Evolutionary conservation across 805 yeast species (phyloP), one percentile per base, ranked within the genome.

Genomic region (Kazachstania viticola): DNA sequence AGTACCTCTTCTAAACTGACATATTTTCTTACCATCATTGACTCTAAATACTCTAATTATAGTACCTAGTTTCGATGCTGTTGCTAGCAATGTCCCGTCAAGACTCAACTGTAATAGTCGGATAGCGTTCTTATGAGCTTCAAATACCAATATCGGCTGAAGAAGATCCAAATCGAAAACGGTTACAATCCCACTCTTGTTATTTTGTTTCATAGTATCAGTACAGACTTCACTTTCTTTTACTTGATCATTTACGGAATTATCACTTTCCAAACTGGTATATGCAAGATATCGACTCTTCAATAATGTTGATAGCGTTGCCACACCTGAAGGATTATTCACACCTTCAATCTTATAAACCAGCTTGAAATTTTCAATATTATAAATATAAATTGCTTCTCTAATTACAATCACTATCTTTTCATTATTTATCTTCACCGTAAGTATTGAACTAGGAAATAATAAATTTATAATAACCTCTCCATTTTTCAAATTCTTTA

Each of bases 11-110:
- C 93, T 62, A 16, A 40, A 79, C 44, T 80, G 87, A 40, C 65
- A 71, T 22, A 76, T 44, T 41, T 72, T 75, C 19, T 61, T 57
- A 0, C 87, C 84, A 3, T 74, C 68, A 12, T 58, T 62, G 1
- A 74, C 73, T 14, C 69, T 57, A 45, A 79, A 80, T 1, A 80
- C 78, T 36, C 88, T 57, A 1, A 80, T 70, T 17, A 80, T 77
- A 0, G 93, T 80, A 2, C 93, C 93, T 42, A 78, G 75, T 25
- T 70, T 74, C 8, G 84, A 75, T 1, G 87, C 79, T 0, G 88
- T 77, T 1, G 87, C 87, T 21, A 80, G 55, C 14, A 75, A 49
- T 1, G 64, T 57, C 0, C 88, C 91, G 49, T 79, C 82, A 24
- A 58, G 59, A 14, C 81, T 75, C 15, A 80, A 51, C 1, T 74